Evolutionary conservation across 805 yeast genomes (phyloP).

Genomic region (Peterozyma toletana): DNA sequence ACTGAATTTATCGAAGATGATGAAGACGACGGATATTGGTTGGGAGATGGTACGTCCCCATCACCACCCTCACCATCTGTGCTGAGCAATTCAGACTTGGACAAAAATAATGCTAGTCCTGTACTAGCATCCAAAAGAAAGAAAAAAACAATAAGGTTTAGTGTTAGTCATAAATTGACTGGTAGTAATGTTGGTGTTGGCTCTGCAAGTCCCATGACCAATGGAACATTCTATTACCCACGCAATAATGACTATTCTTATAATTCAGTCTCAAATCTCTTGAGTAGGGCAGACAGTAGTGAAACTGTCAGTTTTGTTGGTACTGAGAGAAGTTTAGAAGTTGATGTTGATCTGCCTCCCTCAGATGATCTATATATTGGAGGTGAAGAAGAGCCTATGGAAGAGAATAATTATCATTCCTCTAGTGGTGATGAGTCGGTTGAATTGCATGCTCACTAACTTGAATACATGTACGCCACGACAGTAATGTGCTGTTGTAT

Average conservation of each 20-base stretch:
- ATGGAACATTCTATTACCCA: no score
- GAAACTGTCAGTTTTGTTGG: not conserved
- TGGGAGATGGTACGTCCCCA: not conserved
- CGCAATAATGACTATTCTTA: no score
- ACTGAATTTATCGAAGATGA: conserved; percentile 18
- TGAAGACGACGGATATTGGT: not conserved
- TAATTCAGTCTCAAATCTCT: no score
- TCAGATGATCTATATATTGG: no score
- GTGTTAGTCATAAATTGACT: conserved; percentile 6
- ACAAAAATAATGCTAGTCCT: not conserved
- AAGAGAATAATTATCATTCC: no score
- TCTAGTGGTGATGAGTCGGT: not conserved
- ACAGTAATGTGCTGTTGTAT: no score
- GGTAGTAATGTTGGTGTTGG: not conserved
- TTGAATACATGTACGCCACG: no score
- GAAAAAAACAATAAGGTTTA: conserved; percentile 7
- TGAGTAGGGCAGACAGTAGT: not conserved
- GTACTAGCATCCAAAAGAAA: not conserved
- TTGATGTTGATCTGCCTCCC: no score
- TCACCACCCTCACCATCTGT: not conserved
- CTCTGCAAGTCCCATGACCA: no score
- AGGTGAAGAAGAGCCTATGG: no score
- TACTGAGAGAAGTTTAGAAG: not conserved
- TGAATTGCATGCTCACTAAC: not conserved
- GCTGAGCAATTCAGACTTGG: not conserved